Base-by-base conservation (phyloP, 805 yeast genomes). In the Candida namnaoensis region DNA sequence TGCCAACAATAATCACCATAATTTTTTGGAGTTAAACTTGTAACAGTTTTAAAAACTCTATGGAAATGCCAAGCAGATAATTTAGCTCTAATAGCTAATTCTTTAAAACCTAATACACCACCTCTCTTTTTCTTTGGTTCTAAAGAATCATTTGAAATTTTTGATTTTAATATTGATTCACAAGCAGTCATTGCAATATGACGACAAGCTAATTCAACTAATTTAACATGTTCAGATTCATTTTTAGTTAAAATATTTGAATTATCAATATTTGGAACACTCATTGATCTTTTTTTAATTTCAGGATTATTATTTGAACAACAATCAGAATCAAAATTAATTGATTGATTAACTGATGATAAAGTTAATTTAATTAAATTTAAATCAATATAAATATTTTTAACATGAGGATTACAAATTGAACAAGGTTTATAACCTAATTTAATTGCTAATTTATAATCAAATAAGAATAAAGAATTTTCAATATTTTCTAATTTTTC, bases 21-120 rank as follows among this genome's bases (percentile, higher is more conserved):
- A 7, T 86, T 82, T 65, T 87, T 85, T 24, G 95, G 95, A 1
- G 96, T 87, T 44, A 86, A 71, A 2, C 95, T 91, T 5, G 95
- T 84, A 46, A 87, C 85, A 42, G 81, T 75, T 61, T 88, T 82
- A 69, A 88, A 88, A 24, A 88, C 95, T 40, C 96, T 69, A 66
- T 88, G 96, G 62, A 88, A 88, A 61, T 88, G 96, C 95, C 95
- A 88, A 25, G 95, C 93, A 10, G 87, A 76, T 44, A 88, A 71
- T 49, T 82, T 82, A 9, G 88, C 80, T 56, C 87, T 83, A 19
- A 86, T 80, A 8, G 95, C 96, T 54, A 88, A 70, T 58, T 88
- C 95, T 59, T 86, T 84, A 66, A 88, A 88, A 0, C 90, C 91
- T 38, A 82, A 62, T 10, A 82, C 86, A 35, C 88, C 88, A 15